Percentiles rank a stretch among this genome's conserved stretches.
These are phyloP conservation scores for Solanum rostratum DNA, from an alignment of 257 asterid species.

Conservation along the genomic window DNA sequence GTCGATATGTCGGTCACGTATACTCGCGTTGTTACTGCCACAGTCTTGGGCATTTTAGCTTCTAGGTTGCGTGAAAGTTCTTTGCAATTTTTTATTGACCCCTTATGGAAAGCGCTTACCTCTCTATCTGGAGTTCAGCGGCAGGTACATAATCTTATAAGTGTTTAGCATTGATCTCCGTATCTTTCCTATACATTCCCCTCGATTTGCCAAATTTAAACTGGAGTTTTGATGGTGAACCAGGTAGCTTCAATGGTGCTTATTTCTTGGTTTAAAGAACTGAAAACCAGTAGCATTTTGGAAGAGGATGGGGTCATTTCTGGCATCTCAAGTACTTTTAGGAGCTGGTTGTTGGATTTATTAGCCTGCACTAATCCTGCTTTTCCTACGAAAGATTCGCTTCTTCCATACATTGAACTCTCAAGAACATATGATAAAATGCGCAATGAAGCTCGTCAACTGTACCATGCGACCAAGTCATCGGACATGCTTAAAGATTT, in stretches of 20 bases:
- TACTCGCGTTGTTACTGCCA: constrained; percentile 84
- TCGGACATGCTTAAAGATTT: constrained; percentile 52
- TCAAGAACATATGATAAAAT: constrained; percentile 84
- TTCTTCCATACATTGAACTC: constrained; percentile 85
- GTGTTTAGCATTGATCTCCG: background rate
- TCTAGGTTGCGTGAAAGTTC: constrained; percentile 57
- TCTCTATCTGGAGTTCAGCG: constrained; percentile 95
- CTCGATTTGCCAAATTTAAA: background rate
- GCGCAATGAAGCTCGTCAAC: constrained; percentile 84
- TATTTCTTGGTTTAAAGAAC: constrained; percentile 90
- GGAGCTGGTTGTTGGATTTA: constrained; percentile 59
- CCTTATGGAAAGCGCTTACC: constrained; percentile 75
- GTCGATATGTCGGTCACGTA: constrained; percentile 74
- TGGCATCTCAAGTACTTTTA: constrained; percentile 51
- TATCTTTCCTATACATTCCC: background rate
- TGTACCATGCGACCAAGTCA: constrained; percentile 50
- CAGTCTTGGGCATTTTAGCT: constrained; percentile 78
- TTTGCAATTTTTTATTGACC: constrained; percentile 59
- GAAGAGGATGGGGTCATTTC: constrained; percentile 36
- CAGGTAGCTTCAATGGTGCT: constrained; percentile 93
- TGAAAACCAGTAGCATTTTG: constrained; percentile 22
- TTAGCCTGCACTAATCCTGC: constrained; percentile 87
- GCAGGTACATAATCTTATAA: constrained; percentile 43
- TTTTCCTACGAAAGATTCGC: constrained; percentile 77
- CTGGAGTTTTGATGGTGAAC: background rate